phyloP scores from a whole-genome alignment of 1,139 yeast genomes.

The Suhomyces coccinellae region DNA sequence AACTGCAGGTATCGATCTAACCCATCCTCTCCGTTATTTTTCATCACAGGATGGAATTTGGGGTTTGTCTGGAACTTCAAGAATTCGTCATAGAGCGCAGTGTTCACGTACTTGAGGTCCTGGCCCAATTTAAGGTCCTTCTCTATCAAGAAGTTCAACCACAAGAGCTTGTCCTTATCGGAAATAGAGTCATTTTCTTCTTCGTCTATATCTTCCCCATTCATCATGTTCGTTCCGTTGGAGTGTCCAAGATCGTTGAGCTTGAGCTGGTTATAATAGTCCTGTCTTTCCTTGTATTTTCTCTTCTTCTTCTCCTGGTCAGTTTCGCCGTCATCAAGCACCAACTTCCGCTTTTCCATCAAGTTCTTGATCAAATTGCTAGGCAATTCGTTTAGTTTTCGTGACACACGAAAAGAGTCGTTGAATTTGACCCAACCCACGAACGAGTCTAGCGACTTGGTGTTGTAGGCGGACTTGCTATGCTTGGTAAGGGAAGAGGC shows the following conservation, averaged over 20 bases:
- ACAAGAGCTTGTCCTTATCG: slow-evolving; percentile 30
- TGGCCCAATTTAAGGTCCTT: slow-evolving; percentile 48
- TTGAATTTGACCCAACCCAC: slow-evolving; percentile 37
- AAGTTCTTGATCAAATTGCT: slow-evolving; percentile 31
- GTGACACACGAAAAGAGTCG: slow-evolving; percentile 27
- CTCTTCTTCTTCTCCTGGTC: slow-evolving; percentile 28
- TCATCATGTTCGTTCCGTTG: slow-evolving; percentile 1
- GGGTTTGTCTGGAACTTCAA: slow-evolving; percentile 30
- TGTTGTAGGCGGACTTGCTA: slow-evolving; percentile 29
- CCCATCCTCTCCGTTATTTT: slow-evolving; percentile 12
- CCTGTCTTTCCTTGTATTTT: slow-evolving; percentile 31
- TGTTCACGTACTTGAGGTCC: slow-evolving; percentile 38
- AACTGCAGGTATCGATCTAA: slow-evolving; percentile 25
- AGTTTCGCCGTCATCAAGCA: slow-evolving; percentile 28
- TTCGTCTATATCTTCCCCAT: slow-evolving; percentile 29
- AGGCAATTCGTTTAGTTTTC: slow-evolving; percentile 37
- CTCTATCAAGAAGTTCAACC: slow-evolving; percentile 47
- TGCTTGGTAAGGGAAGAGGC: slow-evolving; percentile 16
- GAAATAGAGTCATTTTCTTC: slow-evolving; percentile 27
- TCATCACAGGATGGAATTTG: slow-evolving; percentile 33
- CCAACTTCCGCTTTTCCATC: slow-evolving; percentile 39
- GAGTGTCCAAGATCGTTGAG: slow-evolving; percentile 18
- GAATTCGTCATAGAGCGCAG: slow-evolving; percentile 32
- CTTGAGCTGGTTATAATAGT: slow-evolving; percentile 42
- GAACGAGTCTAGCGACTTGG: slow-evolving; percentile 42